These are phyloP conservation scores for Penicillium janthinellum DNA, from an alignment of 2,329 filamentous ascomycete species.

Conservation along the genomic window DNA sequence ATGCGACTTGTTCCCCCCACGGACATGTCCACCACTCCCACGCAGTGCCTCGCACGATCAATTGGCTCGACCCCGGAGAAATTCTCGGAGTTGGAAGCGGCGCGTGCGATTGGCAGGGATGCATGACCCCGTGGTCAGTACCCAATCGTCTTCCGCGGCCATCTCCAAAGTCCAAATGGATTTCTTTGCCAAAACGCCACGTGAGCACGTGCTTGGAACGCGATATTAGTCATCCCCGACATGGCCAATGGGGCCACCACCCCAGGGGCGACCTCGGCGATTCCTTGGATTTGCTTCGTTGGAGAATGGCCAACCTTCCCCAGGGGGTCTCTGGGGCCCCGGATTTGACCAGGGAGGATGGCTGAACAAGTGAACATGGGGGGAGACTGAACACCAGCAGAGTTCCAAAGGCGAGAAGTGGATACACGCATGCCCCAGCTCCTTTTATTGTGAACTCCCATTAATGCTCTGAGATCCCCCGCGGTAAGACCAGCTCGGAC, in stretches of 20 bases:
- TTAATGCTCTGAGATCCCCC: not conserved
- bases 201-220: no score
- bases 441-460: not conserved
- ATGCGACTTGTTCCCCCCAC: not conserved
- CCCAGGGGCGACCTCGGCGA: not conserved
- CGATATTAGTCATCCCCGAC: not conserved
- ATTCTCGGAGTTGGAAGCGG: slow-evolving; percentile 1
- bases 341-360: not conserved
- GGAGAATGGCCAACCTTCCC: not conserved
- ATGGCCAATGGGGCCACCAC: no score
- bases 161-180: no score
- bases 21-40: not conserved
- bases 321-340: not conserved
- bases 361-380: not conserved
- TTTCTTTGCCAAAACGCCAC: no score
- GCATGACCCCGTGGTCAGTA: not conserved
- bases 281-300: not conserved
- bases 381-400: not conserved
- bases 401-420: not conserved
- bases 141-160: not conserved
- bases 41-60: not conserved
- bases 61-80: not conserved
- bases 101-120: not conserved
- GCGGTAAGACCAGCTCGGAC: not conserved
- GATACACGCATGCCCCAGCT: not conserved